These are phyloP conservation scores for Pyrenophora teres DNA, from an alignment of 2,329 filamentous ascomycete genomes.

Conservation along the genomic window DNA sequence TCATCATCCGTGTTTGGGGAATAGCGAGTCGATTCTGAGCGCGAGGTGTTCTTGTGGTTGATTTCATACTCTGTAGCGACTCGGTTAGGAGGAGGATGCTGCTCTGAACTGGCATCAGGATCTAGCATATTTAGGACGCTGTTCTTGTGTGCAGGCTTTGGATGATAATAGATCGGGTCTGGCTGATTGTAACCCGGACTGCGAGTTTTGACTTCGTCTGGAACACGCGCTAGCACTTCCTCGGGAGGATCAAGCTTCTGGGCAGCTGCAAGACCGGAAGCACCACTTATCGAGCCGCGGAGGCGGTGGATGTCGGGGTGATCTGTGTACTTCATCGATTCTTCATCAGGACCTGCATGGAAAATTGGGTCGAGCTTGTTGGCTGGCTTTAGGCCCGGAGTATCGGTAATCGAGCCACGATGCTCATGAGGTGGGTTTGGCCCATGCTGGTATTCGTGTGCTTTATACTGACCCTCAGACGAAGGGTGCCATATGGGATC, in stretches of 20 bases:
- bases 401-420: conserved; percentile 19
- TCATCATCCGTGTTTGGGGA: conserved; percentile 5
- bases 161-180: conserved; percentile 5
- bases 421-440: conserved; percentile 12
- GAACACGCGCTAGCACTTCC: background rate
- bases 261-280: conserved; percentile 7
- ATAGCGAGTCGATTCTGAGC: background rate
- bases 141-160: conserved; percentile 10
- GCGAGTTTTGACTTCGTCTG: conserved; percentile 1
- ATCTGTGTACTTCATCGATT: conserved; percentile 12
- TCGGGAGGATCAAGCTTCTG: conserved; percentile 19
- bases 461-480: conserved; percentile 1
- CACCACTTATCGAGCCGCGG: conserved; percentile 15
- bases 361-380: conserved; percentile 23
- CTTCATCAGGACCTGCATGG: conserved; percentile 2
- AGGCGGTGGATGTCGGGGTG: conserved; percentile 12
- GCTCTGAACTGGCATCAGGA: background rate
- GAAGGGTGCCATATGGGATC: conserved; percentile 4
- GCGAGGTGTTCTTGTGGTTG: background rate
- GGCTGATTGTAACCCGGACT: conserved; percentile 10
- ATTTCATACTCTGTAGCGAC: background rate
- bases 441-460: conserved; percentile 4
- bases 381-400: conserved; percentile 12
- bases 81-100: background rate
- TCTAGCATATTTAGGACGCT: conserved; percentile 4